These are phyloP conservation scores for Geotrichum cucujoidarum DNA, from an alignment of 1,139 yeast genomes.

Conservation along the genomic window DNA sequence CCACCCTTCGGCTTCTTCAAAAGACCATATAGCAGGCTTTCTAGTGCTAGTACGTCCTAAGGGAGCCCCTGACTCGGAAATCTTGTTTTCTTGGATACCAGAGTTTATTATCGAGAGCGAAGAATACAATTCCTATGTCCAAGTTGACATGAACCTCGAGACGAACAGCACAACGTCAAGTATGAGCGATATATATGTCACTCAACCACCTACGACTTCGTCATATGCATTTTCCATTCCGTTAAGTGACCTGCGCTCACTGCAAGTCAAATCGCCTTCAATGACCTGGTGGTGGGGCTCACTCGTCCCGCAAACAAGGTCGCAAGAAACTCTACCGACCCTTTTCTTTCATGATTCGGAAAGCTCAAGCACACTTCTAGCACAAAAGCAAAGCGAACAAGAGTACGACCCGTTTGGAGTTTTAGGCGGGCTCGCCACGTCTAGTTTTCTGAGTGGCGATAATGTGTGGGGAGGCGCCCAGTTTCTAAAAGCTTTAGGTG, in stretches of 20 bases:
- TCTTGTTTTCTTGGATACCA: constrained; percentile 70
- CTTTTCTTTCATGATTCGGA: constrained; percentile 90
- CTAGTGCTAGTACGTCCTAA: constrained; percentile 56
- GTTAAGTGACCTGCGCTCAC: constrained; percentile 60
- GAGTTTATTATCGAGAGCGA: constrained; percentile 50
- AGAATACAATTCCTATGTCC: constrained; percentile 48
- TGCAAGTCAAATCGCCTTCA: constrained; percentile 79
- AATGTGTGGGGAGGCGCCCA: constrained; percentile 91
- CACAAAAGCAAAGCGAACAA: constrained; percentile 54
- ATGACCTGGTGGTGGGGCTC: constrained; percentile 93
- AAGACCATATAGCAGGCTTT: constrained; percentile 76
- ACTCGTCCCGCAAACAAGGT: constrained; percentile 59
- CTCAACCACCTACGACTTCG: constrained; percentile 54
- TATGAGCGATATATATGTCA: constrained; percentile 39
- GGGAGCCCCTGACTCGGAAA: constrained; percentile 52
- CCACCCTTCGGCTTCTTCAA: constrained; percentile 70
- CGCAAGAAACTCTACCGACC: constrained; percentile 72
- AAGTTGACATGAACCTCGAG: constrained; percentile 47
- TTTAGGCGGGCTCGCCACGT: constrained; percentile 24
- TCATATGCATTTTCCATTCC: constrained; percentile 64
- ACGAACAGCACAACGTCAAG: constrained; percentile 13
- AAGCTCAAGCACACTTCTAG: constrained; percentile 63
- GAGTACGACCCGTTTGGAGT: constrained; percentile 67
- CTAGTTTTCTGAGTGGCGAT: constrained; percentile 35
- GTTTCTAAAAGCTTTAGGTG: constrained; percentile 52